phyloP scores from a whole-genome alignment of 495 filamentous ascomycete genomes.

The Neurospora sp. region DNA sequence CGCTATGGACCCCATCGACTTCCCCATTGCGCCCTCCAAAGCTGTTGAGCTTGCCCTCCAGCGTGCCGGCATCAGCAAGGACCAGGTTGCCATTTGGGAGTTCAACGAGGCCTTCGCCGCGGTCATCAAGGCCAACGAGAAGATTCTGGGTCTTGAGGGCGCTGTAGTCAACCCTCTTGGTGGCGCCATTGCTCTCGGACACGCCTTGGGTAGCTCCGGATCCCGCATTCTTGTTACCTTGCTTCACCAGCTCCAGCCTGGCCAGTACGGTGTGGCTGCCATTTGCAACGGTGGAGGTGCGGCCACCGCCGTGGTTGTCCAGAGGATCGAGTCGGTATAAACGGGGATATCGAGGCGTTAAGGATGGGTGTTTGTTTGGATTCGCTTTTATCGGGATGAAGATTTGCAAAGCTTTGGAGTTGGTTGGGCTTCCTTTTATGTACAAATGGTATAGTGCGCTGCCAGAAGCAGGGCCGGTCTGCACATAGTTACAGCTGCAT shows the following conservation, averaged over 20 bases:
- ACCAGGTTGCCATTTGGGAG: constrained; percentile 90
- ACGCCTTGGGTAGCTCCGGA: constrained; percentile 88
- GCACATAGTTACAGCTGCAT: not conserved
- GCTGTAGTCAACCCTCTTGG: constrained; percentile 79
- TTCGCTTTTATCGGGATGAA: not conserved
- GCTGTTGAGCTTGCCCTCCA: constrained; percentile 85
- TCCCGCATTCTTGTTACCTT: constrained; percentile 85
- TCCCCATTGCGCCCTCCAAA: constrained; percentile 85
- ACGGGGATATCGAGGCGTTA: not conserved
- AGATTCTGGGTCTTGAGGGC: constrained; percentile 71
- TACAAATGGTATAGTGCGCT: not conserved
- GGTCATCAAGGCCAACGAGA: constrained; percentile 89
- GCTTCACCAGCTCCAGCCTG: constrained; percentile 79
- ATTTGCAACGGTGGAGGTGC: constrained; percentile 97
- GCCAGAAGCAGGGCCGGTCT: not conserved
- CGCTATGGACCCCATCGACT: constrained; percentile 87
- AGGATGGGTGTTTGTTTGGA: not conserved
- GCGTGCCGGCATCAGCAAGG: constrained; percentile 76
- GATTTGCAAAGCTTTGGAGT: not conserved
- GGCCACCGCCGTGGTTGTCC: constrained; percentile 84
- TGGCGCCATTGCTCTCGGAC: constrained; percentile 88
- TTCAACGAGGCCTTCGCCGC: constrained; percentile 98
- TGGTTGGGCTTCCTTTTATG: not conserved
- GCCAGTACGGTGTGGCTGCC: constrained; percentile 88
- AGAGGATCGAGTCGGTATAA: constrained; percentile 64